Evolutionary conservation across 1,284 basidiomycete species (phyloP).

Genomic region (Marasmius tenuissimus): DNA sequence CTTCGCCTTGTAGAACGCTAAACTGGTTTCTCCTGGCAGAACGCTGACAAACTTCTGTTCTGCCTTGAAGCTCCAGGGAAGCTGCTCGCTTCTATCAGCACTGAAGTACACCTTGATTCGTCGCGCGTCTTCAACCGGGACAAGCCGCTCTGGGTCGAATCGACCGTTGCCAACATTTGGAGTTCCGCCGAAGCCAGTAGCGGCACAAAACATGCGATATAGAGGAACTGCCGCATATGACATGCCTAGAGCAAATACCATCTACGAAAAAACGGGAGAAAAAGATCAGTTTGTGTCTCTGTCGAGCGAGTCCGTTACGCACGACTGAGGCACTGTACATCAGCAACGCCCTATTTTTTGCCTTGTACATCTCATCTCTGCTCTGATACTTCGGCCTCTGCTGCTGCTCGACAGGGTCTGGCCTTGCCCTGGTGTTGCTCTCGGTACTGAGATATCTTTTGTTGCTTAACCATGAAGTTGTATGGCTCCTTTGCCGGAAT

Average conservation of each 20-base stretch:
- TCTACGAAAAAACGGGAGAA: no score
- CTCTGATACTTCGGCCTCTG: background rate
- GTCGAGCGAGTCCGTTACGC: conserved; percentile 26
- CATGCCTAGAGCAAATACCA: no score
- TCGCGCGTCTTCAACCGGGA: conserved; percentile 70
- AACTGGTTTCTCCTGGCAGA: conserved; percentile 92
- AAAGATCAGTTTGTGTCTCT: no score
- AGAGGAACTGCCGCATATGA: conserved; percentile 64
- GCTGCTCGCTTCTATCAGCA: conserved; percentile 84
- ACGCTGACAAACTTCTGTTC: conserved; percentile 46
- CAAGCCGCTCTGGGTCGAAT: conserved; percentile 81
- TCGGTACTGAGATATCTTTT: no score
- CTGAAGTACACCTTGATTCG: conserved; percentile 96
- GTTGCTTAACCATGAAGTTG: no score
- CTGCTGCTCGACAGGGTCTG: no score
- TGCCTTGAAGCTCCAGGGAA: conserved; percentile 94
- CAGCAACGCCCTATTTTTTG: conserved; percentile 70
- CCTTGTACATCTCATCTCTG: conserved; percentile 30
- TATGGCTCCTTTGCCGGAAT: no score
- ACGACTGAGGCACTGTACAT: conserved; percentile 83
- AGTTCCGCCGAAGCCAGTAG: conserved; percentile 95
- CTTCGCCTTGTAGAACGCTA: conserved; percentile 96
- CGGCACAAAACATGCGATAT: conserved; percentile 97
- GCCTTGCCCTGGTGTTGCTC: no score
- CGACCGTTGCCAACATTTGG: conserved; percentile 85